Percentiles rank a stretch among this genome's conserved stretches.
Conservation (phyloP, 1,284 basidiomycete species). For the Ganoderma boninense region DNA sequence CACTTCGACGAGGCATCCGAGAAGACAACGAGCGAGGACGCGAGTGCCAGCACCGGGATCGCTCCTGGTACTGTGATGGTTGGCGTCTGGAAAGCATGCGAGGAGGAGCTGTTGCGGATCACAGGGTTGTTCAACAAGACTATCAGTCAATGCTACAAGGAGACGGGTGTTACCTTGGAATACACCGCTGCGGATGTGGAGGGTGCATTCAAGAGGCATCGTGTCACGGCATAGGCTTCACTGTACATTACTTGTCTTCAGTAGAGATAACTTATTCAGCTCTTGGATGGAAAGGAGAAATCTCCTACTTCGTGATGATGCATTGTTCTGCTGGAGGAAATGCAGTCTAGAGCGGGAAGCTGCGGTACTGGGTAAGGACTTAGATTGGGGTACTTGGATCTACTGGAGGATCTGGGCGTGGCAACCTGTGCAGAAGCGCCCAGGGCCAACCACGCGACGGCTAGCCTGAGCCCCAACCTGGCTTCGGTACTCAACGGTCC, state of each 20-base stretch:
- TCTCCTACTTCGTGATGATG: neutral
- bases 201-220: conserved; percentile 75
- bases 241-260: conserved; percentile 8
- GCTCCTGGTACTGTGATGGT: conserved; percentile 75
- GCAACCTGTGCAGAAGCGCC: neutral
- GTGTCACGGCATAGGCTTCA: conserved; percentile 51
- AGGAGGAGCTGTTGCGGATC: conserved; percentile 80
- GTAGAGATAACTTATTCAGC: conserved; percentile 26
- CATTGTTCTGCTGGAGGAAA: neutral
- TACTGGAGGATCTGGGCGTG: too few species aligned
- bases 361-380: too few species aligned
- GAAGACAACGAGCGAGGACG: conserved; percentile 65
- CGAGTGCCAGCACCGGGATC: conserved; percentile 53
- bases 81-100: conserved; percentile 89
- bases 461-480: too few species aligned
- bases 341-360: too few species aligned
- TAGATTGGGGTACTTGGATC: too few species aligned
- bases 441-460: neutral
- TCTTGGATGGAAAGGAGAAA: neutral
- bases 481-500: neutral
- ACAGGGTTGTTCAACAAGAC: conserved; percentile 74
- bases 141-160: conserved; percentile 82
- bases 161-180: conserved; percentile 75
- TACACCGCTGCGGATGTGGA: conserved; percentile 83
- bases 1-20: conserved; percentile 89